Base-by-base conservation (phyloP, 2,329 filamentous ascomycete species). In the Microsporum canis region DNA sequence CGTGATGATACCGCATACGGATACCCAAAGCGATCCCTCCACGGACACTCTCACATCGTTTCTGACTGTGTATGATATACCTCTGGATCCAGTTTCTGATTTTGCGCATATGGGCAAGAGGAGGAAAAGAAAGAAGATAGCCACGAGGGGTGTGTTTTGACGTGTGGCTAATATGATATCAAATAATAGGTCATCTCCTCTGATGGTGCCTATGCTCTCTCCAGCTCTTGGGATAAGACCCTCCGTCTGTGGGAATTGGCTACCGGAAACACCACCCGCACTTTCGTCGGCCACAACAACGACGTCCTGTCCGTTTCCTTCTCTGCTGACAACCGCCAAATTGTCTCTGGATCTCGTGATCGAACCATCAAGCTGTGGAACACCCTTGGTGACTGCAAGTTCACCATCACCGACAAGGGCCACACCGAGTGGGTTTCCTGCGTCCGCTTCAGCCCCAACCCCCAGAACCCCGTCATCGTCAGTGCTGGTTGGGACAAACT, bases 331-430 rank as follows among this genome's bases (percentile, higher is more conserved):
- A 97, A 97, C 89, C 89, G 94, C 77, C 94, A 97, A 85, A 97
- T 99, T 80, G 94, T 97, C 74, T 97, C 94, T 70, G 94, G 91
- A 70, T 97, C 94, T 68, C 91, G 94, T 79, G 94, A 99, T 84
- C 88, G 91, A 78, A 90, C 89, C 76, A 97, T 99, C 86, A 99
- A 97, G 89, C 88, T 99, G 74, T 99, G 94, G 94, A 99, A 99
- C 86, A 99, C 94, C 73, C 90, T 99, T 70, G 94, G 94, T 81
- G 94, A 99, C 87, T 99, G 94, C 91, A 99, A 99, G 86, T 99
- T 87, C 88, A 99, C 92, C 83, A 97, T 99, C 84, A 95, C 90
- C 81, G 94, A 99, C 78, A 99, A 99, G 88, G 94, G 94, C 78
- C 94, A 99, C 86, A 90, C 90, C 80, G 94, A 99, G 81, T 99